These are phyloP conservation scores for Mycena vitilis DNA, from an alignment of 768 basidiomycete genomes.

Conservation along the genomic window DNA sequence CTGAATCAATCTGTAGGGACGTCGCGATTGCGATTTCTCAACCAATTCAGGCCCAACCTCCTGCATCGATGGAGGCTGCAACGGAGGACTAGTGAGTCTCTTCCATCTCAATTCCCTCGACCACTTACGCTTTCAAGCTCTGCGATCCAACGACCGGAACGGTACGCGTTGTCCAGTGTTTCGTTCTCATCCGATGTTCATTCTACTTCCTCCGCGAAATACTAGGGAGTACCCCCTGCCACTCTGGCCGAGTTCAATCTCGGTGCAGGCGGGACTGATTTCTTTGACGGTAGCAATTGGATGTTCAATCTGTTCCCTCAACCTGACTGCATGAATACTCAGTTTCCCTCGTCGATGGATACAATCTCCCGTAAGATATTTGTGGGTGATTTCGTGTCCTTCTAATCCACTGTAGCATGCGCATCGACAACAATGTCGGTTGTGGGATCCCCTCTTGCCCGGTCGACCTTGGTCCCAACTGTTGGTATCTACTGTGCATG, in stretches of 20 bases:
- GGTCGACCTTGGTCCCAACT: conserved; percentile 60
- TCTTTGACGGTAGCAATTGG: background rate
- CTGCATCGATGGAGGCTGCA: conserved; percentile 63
- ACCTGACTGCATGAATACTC: too few relatives aligned
- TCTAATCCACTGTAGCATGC: conserved; percentile 25
- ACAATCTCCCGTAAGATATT: background rate
- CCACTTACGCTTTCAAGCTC: conserved; percentile 14
- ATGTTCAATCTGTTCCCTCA: background rate
- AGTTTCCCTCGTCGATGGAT: conserved; percentile 14
- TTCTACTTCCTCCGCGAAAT: background rate
- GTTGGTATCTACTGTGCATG: conserved; percentile 22
- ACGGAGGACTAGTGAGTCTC: conserved; percentile 53
- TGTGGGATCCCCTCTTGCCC: conserved; percentile 57
- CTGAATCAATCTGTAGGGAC: conserved; percentile 29
- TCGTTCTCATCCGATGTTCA: background rate
- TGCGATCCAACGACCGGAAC: conserved; percentile 56
- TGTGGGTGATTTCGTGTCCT: background rate
- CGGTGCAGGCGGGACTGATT: background rate
- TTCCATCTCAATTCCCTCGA: background rate
- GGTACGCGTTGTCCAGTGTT: background rate
- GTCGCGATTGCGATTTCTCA: conserved; percentile 61
- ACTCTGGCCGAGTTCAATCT: conserved; percentile 64
- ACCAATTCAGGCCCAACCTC: conserved; percentile 52
- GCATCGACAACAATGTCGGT: conserved; percentile 42
- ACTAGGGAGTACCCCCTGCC: conserved; percentile 70